Conservation (phyloP, 768 basidiomycete genomes). For the Suillus lakei region DNA sequence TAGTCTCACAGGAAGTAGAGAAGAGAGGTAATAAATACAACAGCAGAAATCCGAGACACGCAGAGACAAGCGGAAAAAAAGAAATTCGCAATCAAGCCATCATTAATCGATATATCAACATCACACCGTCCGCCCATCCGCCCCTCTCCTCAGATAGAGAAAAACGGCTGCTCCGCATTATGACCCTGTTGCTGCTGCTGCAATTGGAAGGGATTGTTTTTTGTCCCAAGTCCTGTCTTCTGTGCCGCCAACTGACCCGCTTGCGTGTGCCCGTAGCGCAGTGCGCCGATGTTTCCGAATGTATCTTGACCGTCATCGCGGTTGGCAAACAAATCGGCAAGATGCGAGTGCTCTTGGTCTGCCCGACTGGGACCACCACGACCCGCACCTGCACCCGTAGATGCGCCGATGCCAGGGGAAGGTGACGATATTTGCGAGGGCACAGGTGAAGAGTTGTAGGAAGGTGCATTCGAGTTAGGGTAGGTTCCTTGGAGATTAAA, state of each 20-base stretch:
- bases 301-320: slow-evolving; percentile 94
- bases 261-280: slow-evolving; percentile 72
- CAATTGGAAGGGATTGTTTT: slow-evolving; percentile 73
- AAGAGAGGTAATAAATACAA: slow-evolving; percentile 1
- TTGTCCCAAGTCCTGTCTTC: slow-evolving; percentile 48
- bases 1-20: slow-evolving; percentile 5
- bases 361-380: slow-evolving; percentile 42
- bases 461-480: slow-evolving; percentile 44
- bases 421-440: slow-evolving; percentile 47
- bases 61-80: slow-evolving; percentile 6
- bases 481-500: slow-evolving; percentile 79
- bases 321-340: slow-evolving; percentile 85
- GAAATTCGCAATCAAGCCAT: slow-evolving; percentile 17
- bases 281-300: slow-evolving; percentile 85
- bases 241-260: slow-evolving; percentile 54
- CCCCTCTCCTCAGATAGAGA: slow-evolving; percentile 59
- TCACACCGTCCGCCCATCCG: slow-evolving; percentile 1
- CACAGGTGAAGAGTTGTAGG: slow-evolving; percentile 43
- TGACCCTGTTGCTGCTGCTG: slow-evolving; percentile 59
- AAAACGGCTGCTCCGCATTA: slow-evolving; percentile 75
- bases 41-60: slow-evolving; percentile 1
- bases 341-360: slow-evolving; percentile 74
- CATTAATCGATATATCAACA: background rate
- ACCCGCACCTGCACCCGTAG: slow-evolving; percentile 18
- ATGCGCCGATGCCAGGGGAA: slow-evolving; percentile 36